These are phyloP conservation scores for Phoenix roebelenii DNA, from an alignment of 176 grass and related monocot species.

Conservation along the genomic window DNA sequence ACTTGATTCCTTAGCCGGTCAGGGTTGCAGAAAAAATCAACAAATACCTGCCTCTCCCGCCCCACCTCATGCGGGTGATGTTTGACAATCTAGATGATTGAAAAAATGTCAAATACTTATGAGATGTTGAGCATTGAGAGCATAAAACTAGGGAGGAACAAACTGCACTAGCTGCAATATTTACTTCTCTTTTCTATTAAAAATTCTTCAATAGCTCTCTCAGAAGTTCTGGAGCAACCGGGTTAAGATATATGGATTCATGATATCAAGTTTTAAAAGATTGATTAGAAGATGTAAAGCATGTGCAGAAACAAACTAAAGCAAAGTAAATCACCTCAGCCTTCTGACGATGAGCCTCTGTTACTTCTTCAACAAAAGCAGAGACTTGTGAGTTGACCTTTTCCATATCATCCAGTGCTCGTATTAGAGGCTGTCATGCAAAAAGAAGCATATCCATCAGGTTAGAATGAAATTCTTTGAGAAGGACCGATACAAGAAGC, in stretches of 20 bases:
- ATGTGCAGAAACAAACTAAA: conserved; percentile 1
- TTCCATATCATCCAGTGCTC: conserved; percentile 93
- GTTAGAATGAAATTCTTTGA: too few species aligned
- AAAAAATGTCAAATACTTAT: too few species aligned
- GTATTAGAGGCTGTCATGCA: conserved; percentile 68
- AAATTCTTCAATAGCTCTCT: too few species aligned
- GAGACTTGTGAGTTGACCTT: conserved; percentile 84
- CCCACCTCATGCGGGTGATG: conserved; percentile 61
- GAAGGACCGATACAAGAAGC: not conserved
- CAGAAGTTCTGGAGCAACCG: too few species aligned
- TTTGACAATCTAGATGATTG: conserved; percentile 41
- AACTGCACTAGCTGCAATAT: too few species aligned
- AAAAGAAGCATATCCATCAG: not conserved
- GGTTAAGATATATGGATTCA: too few species aligned
- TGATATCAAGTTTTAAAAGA: too few species aligned
- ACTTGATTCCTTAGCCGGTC: conserved; percentile 76
- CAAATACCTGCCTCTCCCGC: conserved; percentile 68
- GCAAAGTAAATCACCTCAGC: conserved; percentile 51
- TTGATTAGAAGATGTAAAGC: not conserved
- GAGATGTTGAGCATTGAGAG: too few species aligned
- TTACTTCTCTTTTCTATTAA: too few species aligned
- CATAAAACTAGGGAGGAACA: too few species aligned
- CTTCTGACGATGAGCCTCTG: conserved; percentile 85
- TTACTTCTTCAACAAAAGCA: conserved; percentile 93
- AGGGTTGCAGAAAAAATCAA: conserved; percentile 77